Evolutionary conservation across 2,329 filamentous ascomycete genomes (phyloP), one percentile per base, ranked within the genome.

Genomic region (Cladophialophora bantiana): DNA sequence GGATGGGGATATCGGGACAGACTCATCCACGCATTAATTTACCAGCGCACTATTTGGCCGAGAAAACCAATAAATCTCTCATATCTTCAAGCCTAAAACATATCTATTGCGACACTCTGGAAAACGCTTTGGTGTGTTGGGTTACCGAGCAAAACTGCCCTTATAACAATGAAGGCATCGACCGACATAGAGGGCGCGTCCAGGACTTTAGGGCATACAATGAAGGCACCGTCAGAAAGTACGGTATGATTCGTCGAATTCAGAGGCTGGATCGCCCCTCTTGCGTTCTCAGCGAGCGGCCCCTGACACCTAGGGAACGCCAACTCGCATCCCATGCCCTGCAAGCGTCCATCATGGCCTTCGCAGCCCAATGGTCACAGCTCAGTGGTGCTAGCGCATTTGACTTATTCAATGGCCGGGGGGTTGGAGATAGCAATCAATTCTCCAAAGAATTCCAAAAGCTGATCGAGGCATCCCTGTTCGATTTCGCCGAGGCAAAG

Each of bases 141-240:
- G 26, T 67, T 12, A 67, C 59, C 10, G 65, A 67, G 59, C 63
- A 58, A 26, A 67, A 59, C 26, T 67, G 65, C 34, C 65, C 80
- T 3, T 81, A 81, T 70, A 79, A 75, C 56, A 72, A 26, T 20
- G 34, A 32, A 20, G 40, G 50, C 34, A 54, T 15, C n/a, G 34
- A 13, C 36, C 18, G 10, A n/a, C 15, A 9, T 35, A n/a, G 45
- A n/a, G 7, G 10, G 12, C 5, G 26, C n/a, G 13, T 9, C 32
- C 13, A 38, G 13, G 12, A 7, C 20, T n/a, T 12, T 13, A 1
- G n/a, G 15, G 45, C 1, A 9, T 1, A 7, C n/a, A n/a, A 26
- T 1, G 7, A 13, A 13, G 45, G n/a, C 15, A n/a, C 45, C 7
- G 10, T 7, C 35, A 7, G 35, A 12, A 60, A 48, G 20, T 10